Evolutionary conservation across 805 yeast genomes (phyloP).

Genomic region (Starmerella gropengiesseri): DNA sequence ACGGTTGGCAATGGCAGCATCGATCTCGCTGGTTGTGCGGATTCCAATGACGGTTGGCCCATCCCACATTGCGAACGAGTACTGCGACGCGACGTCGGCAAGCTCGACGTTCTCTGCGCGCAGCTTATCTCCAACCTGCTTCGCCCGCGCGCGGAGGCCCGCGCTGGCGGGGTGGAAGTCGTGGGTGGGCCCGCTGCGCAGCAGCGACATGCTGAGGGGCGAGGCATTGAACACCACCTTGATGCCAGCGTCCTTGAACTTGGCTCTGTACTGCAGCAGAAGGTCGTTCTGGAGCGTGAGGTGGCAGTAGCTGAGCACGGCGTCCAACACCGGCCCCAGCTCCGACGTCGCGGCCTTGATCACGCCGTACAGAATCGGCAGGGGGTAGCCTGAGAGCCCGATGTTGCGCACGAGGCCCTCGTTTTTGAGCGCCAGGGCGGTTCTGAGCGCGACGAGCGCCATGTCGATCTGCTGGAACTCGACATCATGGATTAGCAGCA

Average conservation of each 20-base stretch:
- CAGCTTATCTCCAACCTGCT: conserved; percentile 39
- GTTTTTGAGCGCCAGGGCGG: conserved; percentile 46
- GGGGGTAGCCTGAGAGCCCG: conserved; percentile 84
- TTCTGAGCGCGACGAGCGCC: conserved; percentile 51
- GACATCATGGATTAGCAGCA: conserved; percentile 79
- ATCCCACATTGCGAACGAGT: conserved; percentile 54
- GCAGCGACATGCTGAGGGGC: conserved; percentile 76
- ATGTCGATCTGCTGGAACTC: conserved; percentile 58
- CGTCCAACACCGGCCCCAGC: conserved; percentile 55
- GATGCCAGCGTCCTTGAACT: conserved; percentile 42
- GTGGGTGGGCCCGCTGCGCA: conserved; percentile 56
- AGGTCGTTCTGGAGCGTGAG: conserved; percentile 67
- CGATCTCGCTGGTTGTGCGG: conserved; percentile 51
- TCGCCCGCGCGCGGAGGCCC: conserved; percentile 40
- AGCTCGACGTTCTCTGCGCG: conserved; percentile 43
- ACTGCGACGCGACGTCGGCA: conserved; percentile 74
- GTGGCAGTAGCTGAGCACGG: conserved; percentile 67
- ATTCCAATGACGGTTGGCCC: conserved; percentile 74
- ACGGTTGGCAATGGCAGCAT: conserved; percentile 49
- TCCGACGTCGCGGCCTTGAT: conserved; percentile 35
- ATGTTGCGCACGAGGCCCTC: conserved; percentile 54
- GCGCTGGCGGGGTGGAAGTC: conserved; percentile 70
- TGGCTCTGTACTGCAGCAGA: conserved; percentile 39
- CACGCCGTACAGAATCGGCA: conserved; percentile 44
- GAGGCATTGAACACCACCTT: conserved; percentile 65